Percentiles rank a stretch among this genome's conserved stretches.
phyloP scores from a whole-genome alignment of 169 alveolate species.

The Miamiensis avidus region DNA sequence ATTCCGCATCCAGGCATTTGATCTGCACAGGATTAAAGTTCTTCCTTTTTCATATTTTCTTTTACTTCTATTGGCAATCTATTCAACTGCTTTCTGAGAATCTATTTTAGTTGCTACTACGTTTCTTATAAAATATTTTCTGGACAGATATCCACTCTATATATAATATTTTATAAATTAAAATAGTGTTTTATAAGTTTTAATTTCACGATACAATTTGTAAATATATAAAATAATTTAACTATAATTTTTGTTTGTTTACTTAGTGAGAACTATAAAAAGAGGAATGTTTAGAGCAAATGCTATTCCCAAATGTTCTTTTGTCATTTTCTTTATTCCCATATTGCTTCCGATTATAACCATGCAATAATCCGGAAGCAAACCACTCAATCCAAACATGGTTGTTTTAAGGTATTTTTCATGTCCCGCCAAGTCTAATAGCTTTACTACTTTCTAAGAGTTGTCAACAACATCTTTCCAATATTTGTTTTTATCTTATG shows the following conservation, averaged over 20 bases:
- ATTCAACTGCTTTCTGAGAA: slow-evolving; percentile 62
- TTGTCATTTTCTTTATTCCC: slow-evolving; percentile 90
- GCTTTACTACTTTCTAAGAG: slow-evolving; percentile 66
- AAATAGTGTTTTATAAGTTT: too few relatives aligned
- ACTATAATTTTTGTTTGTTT: too few relatives aligned
- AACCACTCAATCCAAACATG: slow-evolving; percentile 85
- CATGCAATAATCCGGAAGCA: slow-evolving; percentile 86
- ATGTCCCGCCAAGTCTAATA: slow-evolving; percentile 90
- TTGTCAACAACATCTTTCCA: slow-evolving; percentile 76
- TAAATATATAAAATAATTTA: too few relatives aligned
- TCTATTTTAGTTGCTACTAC: slow-evolving; percentile 41
- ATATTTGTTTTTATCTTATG: slow-evolving; percentile 64
- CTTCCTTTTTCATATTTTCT: slow-evolving; percentile 38
- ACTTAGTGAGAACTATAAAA: slow-evolving; percentile 84
- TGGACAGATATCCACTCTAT: slow-evolving; percentile 86
- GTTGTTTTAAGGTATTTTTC: slow-evolving; percentile 90
- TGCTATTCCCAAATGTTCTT: slow-evolving; percentile 88
- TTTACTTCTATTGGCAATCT: slow-evolving; percentile 57
- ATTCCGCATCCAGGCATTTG: slow-evolving; percentile 41
- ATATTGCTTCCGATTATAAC: slow-evolving; percentile 88
- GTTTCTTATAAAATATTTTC: slow-evolving; percentile 67
- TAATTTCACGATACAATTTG: too few relatives aligned
- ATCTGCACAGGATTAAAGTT: slow-evolving; percentile 58
- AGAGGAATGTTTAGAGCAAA: slow-evolving; percentile 84
- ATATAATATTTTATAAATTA: too few relatives aligned